Percentiles rank a stretch among this genome's conserved stretches.
These are phyloP conservation scores for Solanum sejunctum DNA, from an alignment of 257 asterid species.

Conservation along the genomic window DNA sequence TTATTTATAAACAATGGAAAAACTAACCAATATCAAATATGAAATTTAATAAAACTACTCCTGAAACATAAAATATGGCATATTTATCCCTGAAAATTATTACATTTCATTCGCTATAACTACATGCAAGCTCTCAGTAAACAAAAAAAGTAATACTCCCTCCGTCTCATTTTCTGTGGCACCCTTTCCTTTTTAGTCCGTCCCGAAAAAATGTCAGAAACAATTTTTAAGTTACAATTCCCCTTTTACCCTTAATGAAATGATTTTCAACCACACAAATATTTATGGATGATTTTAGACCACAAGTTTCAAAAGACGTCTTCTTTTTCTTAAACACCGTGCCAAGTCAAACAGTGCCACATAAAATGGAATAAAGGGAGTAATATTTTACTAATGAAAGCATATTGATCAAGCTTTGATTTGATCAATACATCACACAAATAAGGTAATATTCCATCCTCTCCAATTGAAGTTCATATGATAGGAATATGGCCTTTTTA, in stretches of 20 bases:
- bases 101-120: not conserved
- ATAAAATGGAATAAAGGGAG: too few relatives aligned
- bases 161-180: too few relatives aligned
- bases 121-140: not conserved
- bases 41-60: not conserved
- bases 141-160: not conserved
- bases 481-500: too few relatives aligned
- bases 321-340: too few relatives aligned
- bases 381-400: not conserved
- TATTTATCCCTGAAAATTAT: not conserved
- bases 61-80: not conserved
- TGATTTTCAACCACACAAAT: too few relatives aligned
- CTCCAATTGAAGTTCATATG: not conserved
- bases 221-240: too few relatives aligned
- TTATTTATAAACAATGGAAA: not conserved
- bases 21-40: not conserved
- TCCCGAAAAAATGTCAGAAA: too few relatives aligned
- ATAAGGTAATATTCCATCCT: not conserved
- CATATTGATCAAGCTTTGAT: not conserved
- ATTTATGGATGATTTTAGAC: too few relatives aligned
- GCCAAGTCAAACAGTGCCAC: fast-evolving
- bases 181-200: too few relatives aligned
- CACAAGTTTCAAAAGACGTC: too few relatives aligned
- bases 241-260: too few relatives aligned
- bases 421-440: not conserved